Evolutionary conservation across 495 filamentous ascomycete genomes (phyloP).

Genomic region (Alectoria sarmentosa): DNA sequence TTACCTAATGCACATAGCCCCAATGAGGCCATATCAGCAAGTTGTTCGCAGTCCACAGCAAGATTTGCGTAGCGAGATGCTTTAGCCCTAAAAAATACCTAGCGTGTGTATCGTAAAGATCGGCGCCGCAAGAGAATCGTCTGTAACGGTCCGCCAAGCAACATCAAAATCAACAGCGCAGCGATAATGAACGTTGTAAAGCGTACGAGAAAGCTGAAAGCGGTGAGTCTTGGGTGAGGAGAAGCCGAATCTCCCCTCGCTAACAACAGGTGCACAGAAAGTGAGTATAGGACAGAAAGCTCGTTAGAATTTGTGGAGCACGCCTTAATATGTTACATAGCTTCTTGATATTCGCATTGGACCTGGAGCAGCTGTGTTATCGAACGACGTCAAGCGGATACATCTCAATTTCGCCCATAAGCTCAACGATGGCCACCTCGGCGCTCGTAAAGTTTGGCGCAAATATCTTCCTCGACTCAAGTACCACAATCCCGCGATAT

Average conservation of each 20-base stretch:
- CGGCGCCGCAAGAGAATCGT: neutral
- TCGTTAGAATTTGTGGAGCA: slow-evolving; percentile 1
- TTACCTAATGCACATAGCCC: neutral
- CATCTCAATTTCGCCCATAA: slow-evolving; percentile 71
- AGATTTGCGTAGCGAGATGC: neutral
- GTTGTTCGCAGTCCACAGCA: neutral
- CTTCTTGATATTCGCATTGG: slow-evolving; percentile 66
- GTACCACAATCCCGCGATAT: slow-evolving; percentile 82
- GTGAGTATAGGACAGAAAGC: slow-evolving; percentile 28
- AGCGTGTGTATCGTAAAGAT: slow-evolving; percentile 4
- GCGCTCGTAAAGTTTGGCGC: slow-evolving; percentile 86
- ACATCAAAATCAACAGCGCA: slow-evolving; percentile 1
- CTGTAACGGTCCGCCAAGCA: neutral
- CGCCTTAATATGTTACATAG: slow-evolving; percentile 36
- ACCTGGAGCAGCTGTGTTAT: slow-evolving; percentile 73
- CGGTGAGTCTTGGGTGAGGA: slow-evolving; percentile 52
- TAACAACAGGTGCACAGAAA: slow-evolving; percentile 30
- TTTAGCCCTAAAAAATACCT: slow-evolving; percentile 3
- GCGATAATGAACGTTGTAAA: slow-evolving; percentile 69
- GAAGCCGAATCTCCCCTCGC: slow-evolving; percentile 29
- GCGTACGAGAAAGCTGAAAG: slow-evolving; percentile 71
- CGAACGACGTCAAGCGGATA: slow-evolving; percentile 70
- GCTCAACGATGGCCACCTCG: slow-evolving; percentile 63
- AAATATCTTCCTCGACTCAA: slow-evolving; percentile 77
- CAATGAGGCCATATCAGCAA: neutral